Evolutionary conservation across 176 grass and related monocot genomes (phyloP).

Genomic region (Coix lacrymajobi): DNA sequence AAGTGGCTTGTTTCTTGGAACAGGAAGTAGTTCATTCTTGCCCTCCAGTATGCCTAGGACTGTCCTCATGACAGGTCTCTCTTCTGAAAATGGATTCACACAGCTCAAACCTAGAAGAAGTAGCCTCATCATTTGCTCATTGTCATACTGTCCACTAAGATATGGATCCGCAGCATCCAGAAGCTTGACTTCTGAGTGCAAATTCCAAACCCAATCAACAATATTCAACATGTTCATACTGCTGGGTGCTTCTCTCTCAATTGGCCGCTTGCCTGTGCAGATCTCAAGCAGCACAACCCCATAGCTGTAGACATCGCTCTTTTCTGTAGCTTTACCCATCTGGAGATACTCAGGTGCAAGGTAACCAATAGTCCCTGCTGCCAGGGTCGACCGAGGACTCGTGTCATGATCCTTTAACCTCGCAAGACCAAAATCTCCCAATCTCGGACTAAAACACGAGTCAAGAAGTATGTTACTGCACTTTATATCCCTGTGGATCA

Average conservation of each 20-base stretch:
- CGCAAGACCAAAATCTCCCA: slow-evolving; percentile 51
- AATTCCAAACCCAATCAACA: slow-evolving; percentile 52
- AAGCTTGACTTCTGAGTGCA: slow-evolving; percentile 38
- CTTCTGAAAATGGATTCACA: slow-evolving; percentile 42
- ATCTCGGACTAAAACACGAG: slow-evolving; percentile 28
- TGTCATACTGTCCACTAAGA: slow-evolving; percentile 43
- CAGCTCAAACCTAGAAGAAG: slow-evolving; percentile 55
- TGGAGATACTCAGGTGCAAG: slow-evolving; percentile 59
- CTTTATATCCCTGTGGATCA: slow-evolving; percentile 65
- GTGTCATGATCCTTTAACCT: slow-evolving; percentile 40
- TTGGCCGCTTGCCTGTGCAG: slow-evolving; percentile 41
- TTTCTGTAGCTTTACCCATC: slow-evolving; percentile 48
- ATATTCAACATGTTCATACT: slow-evolving; percentile 42
- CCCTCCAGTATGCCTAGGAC: slow-evolving; percentile 39
- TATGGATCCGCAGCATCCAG: slow-evolving; percentile 35
- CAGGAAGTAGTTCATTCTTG: slow-evolving; percentile 26
- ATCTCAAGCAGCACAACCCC: slow-evolving; percentile 56
- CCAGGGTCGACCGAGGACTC: slow-evolving; percentile 43
- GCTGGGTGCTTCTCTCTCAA: slow-evolving; percentile 25
- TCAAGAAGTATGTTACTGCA: slow-evolving; percentile 51
- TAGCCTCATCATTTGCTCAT: slow-evolving; percentile 42
- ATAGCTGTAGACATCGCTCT: slow-evolving; percentile 57
- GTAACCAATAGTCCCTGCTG: slow-evolving; percentile 55
- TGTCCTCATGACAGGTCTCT: slow-evolving; percentile 47
- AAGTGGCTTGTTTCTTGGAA: slow-evolving; percentile 50